phyloP scores from a whole-genome alignment of 2,329 filamentous ascomycete species.

The Fonsecaea pedrosoi region DNA sequence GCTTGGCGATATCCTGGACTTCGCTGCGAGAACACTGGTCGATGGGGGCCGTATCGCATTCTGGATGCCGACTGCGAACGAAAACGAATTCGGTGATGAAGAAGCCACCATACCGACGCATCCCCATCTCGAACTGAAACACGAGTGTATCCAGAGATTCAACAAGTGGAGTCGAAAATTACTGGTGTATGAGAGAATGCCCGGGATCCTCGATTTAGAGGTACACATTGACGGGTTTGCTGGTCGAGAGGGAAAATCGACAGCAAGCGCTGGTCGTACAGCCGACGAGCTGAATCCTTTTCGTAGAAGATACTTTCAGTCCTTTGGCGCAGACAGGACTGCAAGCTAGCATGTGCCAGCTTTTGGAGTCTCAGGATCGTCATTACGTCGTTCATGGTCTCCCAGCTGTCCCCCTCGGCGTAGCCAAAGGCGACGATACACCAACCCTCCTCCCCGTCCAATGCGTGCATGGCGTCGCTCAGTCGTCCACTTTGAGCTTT shows the following conservation, averaged over 20 bases:
- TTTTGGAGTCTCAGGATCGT: background rate
- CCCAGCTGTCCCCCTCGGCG: slow-evolving; percentile 6
- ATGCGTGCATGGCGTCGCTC: background rate
- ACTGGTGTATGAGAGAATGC: slow-evolving; percentile 80
- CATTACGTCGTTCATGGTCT: background rate
- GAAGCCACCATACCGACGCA: slow-evolving; percentile 59
- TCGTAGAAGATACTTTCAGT: slow-evolving; percentile 56
- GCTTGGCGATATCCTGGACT: slow-evolving; percentile 86
- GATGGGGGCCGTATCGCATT: slow-evolving; percentile 82
- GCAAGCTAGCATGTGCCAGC: slow-evolving; percentile 20
- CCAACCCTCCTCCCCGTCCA: background rate
- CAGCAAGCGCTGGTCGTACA: slow-evolving; percentile 50
- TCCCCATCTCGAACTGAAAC: slow-evolving; percentile 73
- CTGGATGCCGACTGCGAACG: slow-evolving; percentile 95
- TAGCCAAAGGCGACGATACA: background rate
- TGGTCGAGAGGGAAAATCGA: slow-evolving; percentile 50
- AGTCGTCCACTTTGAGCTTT: slow-evolving; percentile 72
- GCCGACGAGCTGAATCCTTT: slow-evolving; percentile 74
- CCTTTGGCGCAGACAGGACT: slow-evolving; percentile 27
- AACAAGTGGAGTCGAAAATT: slow-evolving; percentile 91
- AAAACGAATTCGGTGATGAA: slow-evolving; percentile 77
- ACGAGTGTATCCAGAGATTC: slow-evolving; percentile 83
- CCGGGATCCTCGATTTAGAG: slow-evolving; percentile 53
- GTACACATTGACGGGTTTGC: slow-evolving; percentile 2
- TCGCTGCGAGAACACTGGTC: slow-evolving; percentile 77